phyloP scores from a whole-genome alignment of 2,329 filamentous ascomycete genomes.

The Colletotrichum sp. region DNA sequence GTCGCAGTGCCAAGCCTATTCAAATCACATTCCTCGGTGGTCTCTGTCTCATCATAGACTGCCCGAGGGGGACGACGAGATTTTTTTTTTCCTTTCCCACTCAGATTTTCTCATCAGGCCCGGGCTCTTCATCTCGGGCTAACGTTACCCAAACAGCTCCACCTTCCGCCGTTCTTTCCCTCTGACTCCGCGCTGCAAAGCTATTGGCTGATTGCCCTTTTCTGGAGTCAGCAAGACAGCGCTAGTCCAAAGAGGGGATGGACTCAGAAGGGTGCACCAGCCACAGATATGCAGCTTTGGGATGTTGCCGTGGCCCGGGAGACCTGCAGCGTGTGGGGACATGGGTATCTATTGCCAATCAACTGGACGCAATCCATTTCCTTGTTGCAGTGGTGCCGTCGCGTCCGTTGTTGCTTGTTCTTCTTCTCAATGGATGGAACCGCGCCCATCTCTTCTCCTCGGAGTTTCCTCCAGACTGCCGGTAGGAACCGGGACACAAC shows the following conservation, averaged over 20 bases:
- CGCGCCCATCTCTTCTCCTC: neutral
- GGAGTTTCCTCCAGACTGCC: neutral
- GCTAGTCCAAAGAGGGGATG: neutral
- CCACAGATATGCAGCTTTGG: conserved; percentile 11
- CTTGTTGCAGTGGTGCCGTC: neutral
- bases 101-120: neutral
- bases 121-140: conserved; percentile 7
- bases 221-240: neutral
- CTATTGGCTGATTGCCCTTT: neutral
- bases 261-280: neutral
- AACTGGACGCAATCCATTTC: conserved; percentile 9
- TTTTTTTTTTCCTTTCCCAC: too few species aligned
- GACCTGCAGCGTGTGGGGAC: conserved; percentile 5
- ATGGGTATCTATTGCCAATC: conserved; percentile 17
- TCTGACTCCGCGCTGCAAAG: neutral
- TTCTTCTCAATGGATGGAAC: neutral
- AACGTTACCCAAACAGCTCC: conserved; percentile 10
- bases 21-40: conserved; percentile 5
- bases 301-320: conserved; percentile 11
- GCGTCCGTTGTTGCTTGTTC: neutral
- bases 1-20: conserved; percentile 5
- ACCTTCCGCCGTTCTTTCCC: conserved; percentile 1
- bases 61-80: too few species aligned
- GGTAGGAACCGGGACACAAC: neutral
- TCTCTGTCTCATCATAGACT: conserved; percentile 1